Conservation (phyloP, 352 stramenopile species). For the Globisporangium spinosum region DNA sequence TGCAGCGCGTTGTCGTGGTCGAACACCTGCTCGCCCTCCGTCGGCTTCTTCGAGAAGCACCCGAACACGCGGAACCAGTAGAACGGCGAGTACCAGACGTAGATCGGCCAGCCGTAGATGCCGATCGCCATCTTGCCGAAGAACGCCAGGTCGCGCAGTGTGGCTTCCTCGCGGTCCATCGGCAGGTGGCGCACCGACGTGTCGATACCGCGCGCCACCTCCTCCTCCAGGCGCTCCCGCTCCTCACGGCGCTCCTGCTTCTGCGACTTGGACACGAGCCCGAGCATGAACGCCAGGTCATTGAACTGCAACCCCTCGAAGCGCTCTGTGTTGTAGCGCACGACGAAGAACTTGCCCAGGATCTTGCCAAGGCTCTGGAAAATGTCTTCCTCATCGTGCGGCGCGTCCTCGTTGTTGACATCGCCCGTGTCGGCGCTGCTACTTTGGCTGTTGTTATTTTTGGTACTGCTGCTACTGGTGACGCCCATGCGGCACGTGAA, state of each 20-base stretch:
- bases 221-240: conserved; percentile 22
- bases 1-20: conserved; percentile 60
- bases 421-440: background rate
- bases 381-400: conserved; percentile 53
- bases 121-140: conserved; percentile 67
- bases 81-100: conserved; percentile 71
- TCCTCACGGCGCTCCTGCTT: conserved; percentile 44
- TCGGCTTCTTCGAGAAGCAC: conserved; percentile 47
- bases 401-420: conserved; percentile 17
- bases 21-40: conserved; percentile 35
- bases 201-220: conserved; percentile 22
- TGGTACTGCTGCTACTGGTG: conserved; percentile 8
- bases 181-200: conserved; percentile 34
- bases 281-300: conserved; percentile 66
- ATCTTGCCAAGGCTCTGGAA: conserved; percentile 63
- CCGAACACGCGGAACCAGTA: conserved; percentile 65
- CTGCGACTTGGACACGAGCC: conserved; percentile 58
- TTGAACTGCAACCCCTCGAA: conserved; percentile 71
- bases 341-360: conserved; percentile 72
- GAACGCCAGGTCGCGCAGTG: conserved; percentile 50
- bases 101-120: conserved; percentile 81
- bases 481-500: conserved; percentile 47
- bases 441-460: background rate
- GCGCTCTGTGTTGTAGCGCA: conserved; percentile 57
- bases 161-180: conserved; percentile 34